These are phyloP conservation scores for Besnoitia besnoiti DNA, from an alignment of 169 alveolate genomes.

Conservation along the genomic window DNA sequence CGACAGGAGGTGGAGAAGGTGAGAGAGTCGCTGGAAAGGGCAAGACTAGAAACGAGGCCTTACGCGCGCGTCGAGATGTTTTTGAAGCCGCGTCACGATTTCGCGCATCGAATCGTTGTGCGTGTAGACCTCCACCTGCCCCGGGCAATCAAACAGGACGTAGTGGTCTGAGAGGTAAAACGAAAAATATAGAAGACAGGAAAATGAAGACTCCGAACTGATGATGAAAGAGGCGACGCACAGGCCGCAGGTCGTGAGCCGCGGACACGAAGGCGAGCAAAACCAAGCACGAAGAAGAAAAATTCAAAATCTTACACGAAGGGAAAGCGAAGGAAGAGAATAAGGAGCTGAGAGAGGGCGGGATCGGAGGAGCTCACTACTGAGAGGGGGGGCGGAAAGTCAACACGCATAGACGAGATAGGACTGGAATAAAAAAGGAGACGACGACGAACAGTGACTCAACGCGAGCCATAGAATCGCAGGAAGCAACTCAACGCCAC, in stretches of 20 bases:
- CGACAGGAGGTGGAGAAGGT: no score
- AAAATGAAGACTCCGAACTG: no score
- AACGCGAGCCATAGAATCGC: no score
- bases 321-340: not conserved
- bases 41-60: not conserved
- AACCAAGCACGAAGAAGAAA: no score
- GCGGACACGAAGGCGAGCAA: no score
- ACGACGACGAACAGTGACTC: no score
- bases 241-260: no score
- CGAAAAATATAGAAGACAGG: no score
- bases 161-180: conserved; percentile 77
- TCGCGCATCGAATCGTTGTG: conserved; percentile 90
- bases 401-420: no score
- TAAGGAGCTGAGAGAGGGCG: not conserved
- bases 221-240: no score
- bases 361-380: not conserved
- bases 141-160: conserved; percentile 95
- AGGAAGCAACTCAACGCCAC: no score
- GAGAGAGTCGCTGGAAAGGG: not conserved
- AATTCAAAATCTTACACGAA: not conserved
- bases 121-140: conserved; percentile 96
- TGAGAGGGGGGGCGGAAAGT: not conserved
- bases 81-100: conserved; percentile 80
- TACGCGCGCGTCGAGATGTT: conserved; percentile 77
- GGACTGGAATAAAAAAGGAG: no score